Evolutionary conservation across 148 eudicot species (phyloP), one percentile per base, ranked within the genome.

Genomic region (Camellia sinensis): DNA sequence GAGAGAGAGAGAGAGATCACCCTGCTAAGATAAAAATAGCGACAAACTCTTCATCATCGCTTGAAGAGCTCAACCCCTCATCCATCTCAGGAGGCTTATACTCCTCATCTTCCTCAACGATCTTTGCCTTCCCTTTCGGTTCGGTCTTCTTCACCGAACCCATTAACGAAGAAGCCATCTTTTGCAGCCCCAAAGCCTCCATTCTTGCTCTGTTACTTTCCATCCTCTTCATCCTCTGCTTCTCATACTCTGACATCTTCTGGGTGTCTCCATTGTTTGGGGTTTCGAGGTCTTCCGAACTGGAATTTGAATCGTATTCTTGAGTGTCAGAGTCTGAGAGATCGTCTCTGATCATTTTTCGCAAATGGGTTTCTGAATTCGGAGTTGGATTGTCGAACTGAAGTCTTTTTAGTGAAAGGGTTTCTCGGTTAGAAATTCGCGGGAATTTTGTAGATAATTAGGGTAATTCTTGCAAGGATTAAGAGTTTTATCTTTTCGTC

Each of bases 131-230:
- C 68, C 82, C 82, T 81, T 88, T 88, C 74, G n/a, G 69, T 21
- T 63, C 74, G 4, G 72, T 67, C 66, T 84, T 84, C 19, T 43
- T 79, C 1, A 62, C 64, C 37, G 83, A 74, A 78, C 87, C 81
- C 88, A 88, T 83, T 5, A 92, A 78, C 6, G 92, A 87, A 84
- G 69, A 82, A 1, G 91, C 95, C 79, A 87, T 85, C 57, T 85
- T 91, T 5, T 59, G 82, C 85, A 93, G 84, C 1, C 98, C 97
- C 85, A 93, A 13, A 1, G 92, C 89, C 61, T 90, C 90, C 92
- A 93, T 89, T 85, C 93, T 88, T 1, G 85, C 91, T 63, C 74
- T 91, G 75, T 93, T 95, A 63, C 87, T 92, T 8, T 90, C 89
- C 43, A 95, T 92, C 68, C 89, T 88, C 71, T 80, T 80, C 88